These are phyloP conservation scores for Nissolia schottii DNA, from an alignment of 306 rosid genomes.

Conservation along the genomic window DNA sequence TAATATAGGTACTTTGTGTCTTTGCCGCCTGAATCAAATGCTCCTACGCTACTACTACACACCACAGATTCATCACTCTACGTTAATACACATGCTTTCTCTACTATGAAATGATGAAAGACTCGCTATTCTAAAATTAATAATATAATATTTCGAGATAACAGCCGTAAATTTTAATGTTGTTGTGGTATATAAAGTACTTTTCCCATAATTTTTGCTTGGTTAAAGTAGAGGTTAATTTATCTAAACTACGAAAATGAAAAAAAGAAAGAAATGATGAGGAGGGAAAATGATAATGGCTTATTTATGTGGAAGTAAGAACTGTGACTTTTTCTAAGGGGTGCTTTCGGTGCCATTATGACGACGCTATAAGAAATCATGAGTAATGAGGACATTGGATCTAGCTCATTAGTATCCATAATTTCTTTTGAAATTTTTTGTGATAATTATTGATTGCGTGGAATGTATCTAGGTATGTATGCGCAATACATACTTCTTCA, in stretches of 20 bases:
- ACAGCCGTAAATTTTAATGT: background rate
- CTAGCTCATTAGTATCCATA: background rate
- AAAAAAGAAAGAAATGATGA: background rate
- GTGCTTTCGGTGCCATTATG: constrained; percentile 47
- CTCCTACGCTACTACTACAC: constrained; percentile 26
- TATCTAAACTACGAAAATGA: background rate
- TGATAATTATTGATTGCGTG: no score
- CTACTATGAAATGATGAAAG: background rate
- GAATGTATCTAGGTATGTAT: no score
- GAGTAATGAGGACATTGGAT: background rate
- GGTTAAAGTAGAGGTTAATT: background rate
- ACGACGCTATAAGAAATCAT: constrained; percentile 3
- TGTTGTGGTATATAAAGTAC: background rate
- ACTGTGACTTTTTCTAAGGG: background rate
- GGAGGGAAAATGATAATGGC: background rate
- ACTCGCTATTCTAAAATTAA: background rate
- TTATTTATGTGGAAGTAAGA: background rate
- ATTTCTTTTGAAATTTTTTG: no score
- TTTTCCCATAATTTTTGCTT: background rate
- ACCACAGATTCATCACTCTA: background rate
- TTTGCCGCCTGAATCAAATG: constrained; percentile 1
- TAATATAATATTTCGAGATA: background rate
- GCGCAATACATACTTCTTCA: no score
- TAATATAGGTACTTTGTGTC: constrained; percentile 8
- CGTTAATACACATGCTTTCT: constrained; percentile 25